Evolutionary conservation across 2,329 filamentous ascomycete species (phyloP), one percentile per base, ranked within the genome.

Genomic region (Macrophomina phaseolina): DNA sequence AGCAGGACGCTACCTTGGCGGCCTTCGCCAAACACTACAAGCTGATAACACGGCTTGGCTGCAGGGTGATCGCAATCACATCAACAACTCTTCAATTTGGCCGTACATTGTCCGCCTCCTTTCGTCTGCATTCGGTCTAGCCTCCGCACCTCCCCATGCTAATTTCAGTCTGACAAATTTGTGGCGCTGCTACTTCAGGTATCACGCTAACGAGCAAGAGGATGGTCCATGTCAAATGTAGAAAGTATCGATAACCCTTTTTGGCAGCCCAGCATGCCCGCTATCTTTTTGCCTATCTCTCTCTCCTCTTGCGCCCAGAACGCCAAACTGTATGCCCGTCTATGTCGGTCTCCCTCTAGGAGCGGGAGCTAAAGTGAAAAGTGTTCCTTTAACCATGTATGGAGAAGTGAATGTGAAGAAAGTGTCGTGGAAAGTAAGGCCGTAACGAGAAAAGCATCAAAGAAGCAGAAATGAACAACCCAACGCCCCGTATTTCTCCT

Each of bases 1-100:
- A 62, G 58, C 45, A 51, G 3, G 45, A 62, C 23, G 40, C 32
- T 34, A 6, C 34, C 58, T 62, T 62, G 58, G 58, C 58, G 32
- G 32, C 32, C 58, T 62, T 62, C 58, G 58, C 58, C 58, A 62
- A 62, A 62, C 45, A 34, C 56, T 3, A 8, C 55, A 34, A 46
- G 36, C 55, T 28, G 58, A 62, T 38, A 62, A 18, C 32, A 46
- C 16, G 14, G 58, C 58, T 62, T 62, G 58, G 58, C 58, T 9
- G 7, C 3, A 5, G 8, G 6, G 12, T 28, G 58, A 62, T 62
- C 58, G 32, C 58, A 62, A 62, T 62, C 36, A 58, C 36, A 9
- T 45, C 12, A 18, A 23, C 49, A 14, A 34, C 11, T 23, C 23
- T 18, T 38, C n/a, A 52, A 38, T 40, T 55, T 55, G 52, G 32